Percentiles rank a stretch among this genome's conserved stretches.
Evolutionary conservation across 768 basidiomycete species (phyloP).

Genomic region (Collybiopsis luxurians): DNA sequence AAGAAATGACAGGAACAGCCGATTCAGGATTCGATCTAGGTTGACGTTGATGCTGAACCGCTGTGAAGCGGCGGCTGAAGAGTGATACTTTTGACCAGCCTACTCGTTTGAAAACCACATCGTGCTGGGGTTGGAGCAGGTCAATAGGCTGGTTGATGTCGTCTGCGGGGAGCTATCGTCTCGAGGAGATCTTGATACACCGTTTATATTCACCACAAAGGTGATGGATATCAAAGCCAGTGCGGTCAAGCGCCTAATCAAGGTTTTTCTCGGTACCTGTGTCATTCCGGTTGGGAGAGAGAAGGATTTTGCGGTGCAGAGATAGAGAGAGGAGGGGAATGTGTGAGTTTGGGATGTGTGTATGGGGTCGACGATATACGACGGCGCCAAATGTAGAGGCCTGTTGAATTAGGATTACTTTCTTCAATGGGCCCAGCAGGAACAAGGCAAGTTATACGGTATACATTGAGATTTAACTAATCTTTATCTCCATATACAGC

Average conservation of each 20-base stretch:
- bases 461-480: no score
- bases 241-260: slow-evolving; percentile 74
- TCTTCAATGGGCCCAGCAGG: slow-evolving; percentile 74
- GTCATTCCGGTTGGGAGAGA: slow-evolving; percentile 24
- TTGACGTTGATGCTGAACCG: not conserved
- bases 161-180: slow-evolving; percentile 67
- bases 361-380: slow-evolving; percentile 75
- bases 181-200: slow-evolving; percentile 80
- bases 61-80: not conserved
- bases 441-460: slow-evolving; percentile 61
- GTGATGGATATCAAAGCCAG: slow-evolving; percentile 81
- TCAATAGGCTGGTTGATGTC: slow-evolving; percentile 67
- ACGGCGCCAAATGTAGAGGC: slow-evolving; percentile 75
- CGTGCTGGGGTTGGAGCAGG: slow-evolving; percentile 72
- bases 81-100: slow-evolving; percentile 60
- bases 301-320: slow-evolving; percentile 42
- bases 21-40: not conserved
- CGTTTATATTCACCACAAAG: slow-evolving; percentile 87
- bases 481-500: slow-evolving; percentile 32
- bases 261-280: slow-evolving; percentile 75
- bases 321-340: slow-evolving; percentile 83
- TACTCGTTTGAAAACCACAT: slow-evolving; percentile 70
- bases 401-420: slow-evolving; percentile 86
- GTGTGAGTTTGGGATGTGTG: slow-evolving; percentile 86
- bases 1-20: no score